Percentiles rank a stretch among this genome's conserved stretches.
These are phyloP conservation scores for Candida parachauliodes DNA, from an alignment of 805 yeast species.

Conservation along the genomic window DNA sequence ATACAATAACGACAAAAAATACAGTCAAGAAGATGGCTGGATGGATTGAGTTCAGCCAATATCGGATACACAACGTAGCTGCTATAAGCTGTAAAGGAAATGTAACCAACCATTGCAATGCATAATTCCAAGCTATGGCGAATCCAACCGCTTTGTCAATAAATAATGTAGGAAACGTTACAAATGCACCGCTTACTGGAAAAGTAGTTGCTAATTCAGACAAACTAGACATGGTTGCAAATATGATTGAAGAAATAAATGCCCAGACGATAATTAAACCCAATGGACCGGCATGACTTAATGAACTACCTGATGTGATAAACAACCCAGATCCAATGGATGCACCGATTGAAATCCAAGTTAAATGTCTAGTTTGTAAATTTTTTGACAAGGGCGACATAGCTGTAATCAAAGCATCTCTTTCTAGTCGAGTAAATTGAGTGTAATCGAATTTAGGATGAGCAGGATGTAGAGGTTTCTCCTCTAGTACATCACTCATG, in stretches of 20 bases:
- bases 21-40: constrained; percentile 57
- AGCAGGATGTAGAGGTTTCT: constrained; percentile 13
- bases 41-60: constrained; percentile 29
- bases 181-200: constrained; percentile 65
- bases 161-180: constrained; percentile 56
- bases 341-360: constrained; percentile 83
- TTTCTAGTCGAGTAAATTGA: constrained; percentile 23
- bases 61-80: constrained; percentile 30
- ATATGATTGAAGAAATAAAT: constrained; percentile 52
- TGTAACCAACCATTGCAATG: constrained; percentile 35
- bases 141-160: constrained; percentile 61
- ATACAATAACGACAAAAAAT: constrained; percentile 48
- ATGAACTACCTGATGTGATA: constrained; percentile 65
- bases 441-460: constrained; percentile 27
- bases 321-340: constrained; percentile 82
- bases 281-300: constrained; percentile 69
- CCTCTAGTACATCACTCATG: neutral
- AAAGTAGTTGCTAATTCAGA: constrained; percentile 60
- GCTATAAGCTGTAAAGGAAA: constrained; percentile 36
- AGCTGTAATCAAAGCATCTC: constrained; percentile 39
- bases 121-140: constrained; percentile 52
- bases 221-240: constrained; percentile 52
- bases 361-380: constrained; percentile 62
- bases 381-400: constrained; percentile 47
- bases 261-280: constrained; percentile 55